Base-by-base conservation (phyloP, 208 protist species). In the Leishmania arabica region DNA sequence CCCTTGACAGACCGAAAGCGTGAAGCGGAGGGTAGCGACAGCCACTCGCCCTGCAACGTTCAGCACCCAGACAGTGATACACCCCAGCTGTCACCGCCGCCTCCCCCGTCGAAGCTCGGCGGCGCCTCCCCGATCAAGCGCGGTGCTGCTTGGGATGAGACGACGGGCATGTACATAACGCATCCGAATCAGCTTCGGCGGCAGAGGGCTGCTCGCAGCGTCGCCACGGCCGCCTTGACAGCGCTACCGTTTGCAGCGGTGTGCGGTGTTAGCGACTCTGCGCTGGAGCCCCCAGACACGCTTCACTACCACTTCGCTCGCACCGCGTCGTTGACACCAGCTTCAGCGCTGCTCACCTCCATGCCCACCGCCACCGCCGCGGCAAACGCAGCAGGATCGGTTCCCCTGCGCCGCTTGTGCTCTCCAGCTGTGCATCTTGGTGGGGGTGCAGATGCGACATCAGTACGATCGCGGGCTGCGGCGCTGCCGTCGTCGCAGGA, bases 161-260 rank as follows among this genome's bases (percentile, higher is more conserved):
- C 58, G 8, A 85, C 82, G 5, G 60, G 71, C 1, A 85, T 64
- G 49, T 85, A 85, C 77, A 76, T 85, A n/a, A 85, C 82, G 2
- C 82, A 85, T 60, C 82, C 82, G 27, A 81, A 85, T 47, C 82
- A 85, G 82, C 75, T 15, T 7, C 82, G 77, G 9, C 82, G 82
- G 34, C 82, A 81, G 77, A 62, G 73, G 24, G 58, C 58, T 21
- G 51, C 82, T 71, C 69, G 1, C 58, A 34, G 24, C 45, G 49
- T 34, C 69, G 34, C 58, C 49, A n/a, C 49, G 17, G 31, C 62
- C 13, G 15, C 31, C 62, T 68, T 68, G 62, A 42, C 62, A 40
- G 31, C 31, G 31, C 31, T 2, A 31, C 27, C 13, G 31, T 40
- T 31, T 40, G 27, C 62, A 51, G 37, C 13, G 49, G 31, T 13